Conservation (phyloP, 345 rosid species). For the Populus ilicifolia region DNA sequence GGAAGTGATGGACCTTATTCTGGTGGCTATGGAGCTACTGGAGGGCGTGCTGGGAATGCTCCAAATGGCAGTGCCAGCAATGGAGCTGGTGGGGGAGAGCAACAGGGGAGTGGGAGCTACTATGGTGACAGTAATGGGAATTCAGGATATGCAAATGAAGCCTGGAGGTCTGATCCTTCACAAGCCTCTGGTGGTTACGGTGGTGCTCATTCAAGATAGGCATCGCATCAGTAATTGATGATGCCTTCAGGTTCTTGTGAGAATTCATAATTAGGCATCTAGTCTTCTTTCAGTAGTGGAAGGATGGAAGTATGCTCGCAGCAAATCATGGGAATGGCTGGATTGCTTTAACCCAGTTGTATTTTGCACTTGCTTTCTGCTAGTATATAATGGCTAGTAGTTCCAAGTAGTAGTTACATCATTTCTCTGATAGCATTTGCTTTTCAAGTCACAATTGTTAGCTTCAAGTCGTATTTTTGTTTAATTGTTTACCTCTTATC, state of each 20-base stretch:
- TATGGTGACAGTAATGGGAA: slow-evolving; percentile 32
- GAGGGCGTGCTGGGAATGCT: slow-evolving; percentile 23
- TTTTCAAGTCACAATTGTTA: slow-evolving; percentile 12
- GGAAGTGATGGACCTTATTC: slow-evolving; percentile 31
- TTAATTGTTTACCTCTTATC: slow-evolving; percentile 4
- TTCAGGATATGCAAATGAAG: slow-evolving; percentile 23
- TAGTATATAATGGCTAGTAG: slow-evolving; percentile 30
- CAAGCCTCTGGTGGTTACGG: slow-evolving; percentile 26
- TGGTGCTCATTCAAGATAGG: slow-evolving; percentile 29
- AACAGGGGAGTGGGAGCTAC: slow-evolving; percentile 13
- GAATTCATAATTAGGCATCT: slow-evolving; percentile 5
- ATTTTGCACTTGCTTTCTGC: slow-evolving; percentile 30
- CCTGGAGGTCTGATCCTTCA: slow-evolving; percentile 31
- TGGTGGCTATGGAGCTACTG: slow-evolving; percentile 25
- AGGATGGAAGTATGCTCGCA: slow-evolving; percentile 1
- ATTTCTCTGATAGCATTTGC: slow-evolving; percentile 9
- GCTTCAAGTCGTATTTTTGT: slow-evolving; percentile 7
- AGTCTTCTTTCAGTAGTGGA: not conserved
- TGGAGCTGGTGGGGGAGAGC: slow-evolving; percentile 21
- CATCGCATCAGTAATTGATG: slow-evolving; percentile 20
- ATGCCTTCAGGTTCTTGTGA: slow-evolving; percentile 3
- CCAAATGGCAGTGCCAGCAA: slow-evolving; percentile 5
- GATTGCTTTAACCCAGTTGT: slow-evolving; percentile 30
- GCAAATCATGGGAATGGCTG: slow-evolving; percentile 29
- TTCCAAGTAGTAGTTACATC: slow-evolving; percentile 20